Conservation (phyloP, 2,329 filamentous ascomycete genomes). For the Apiospora rasikravindrae region DNA sequence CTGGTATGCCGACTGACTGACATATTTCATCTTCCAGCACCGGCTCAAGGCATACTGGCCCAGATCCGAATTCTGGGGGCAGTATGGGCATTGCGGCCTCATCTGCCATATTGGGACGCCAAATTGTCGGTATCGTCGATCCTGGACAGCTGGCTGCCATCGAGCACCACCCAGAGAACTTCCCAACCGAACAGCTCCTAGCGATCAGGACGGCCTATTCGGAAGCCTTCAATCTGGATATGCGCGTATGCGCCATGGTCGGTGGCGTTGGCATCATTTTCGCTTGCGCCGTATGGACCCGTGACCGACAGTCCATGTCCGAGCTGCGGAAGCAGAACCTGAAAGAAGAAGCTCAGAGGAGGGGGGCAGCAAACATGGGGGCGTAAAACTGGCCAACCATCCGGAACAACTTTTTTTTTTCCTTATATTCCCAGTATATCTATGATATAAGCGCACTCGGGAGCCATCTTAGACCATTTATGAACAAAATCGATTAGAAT, state of each 20-base stretch:
- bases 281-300: conserved; percentile 46
- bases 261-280: conserved; percentile 46
- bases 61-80: conserved; percentile 59
- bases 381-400: neutral
- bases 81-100: conserved; percentile 60
- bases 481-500: too few relatives aligned
- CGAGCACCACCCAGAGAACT: conserved; percentile 24
- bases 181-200: conserved; percentile 37
- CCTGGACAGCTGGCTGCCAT: conserved; percentile 34
- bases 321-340: conserved; percentile 35
- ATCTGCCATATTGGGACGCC: conserved; percentile 49
- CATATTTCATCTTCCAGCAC: conserved; percentile 41
- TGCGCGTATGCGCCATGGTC: conserved; percentile 51
- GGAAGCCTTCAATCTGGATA: conserved; percentile 51
- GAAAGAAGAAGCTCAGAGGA: conserved; percentile 34
- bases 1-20: conserved; percentile 26
- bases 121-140: conserved; percentile 37
- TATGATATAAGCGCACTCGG: too few relatives aligned
- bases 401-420: neutral
- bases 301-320: conserved; percentile 35
- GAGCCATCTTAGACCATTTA: too few relatives aligned
- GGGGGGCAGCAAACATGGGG: conserved; percentile 17
- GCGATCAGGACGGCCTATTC: conserved; percentile 47
- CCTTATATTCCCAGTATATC: too few relatives aligned
- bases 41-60: conserved; percentile 58